phyloP scores from a whole-genome alignment of 2,329 filamentous ascomycete species.

The Arthrobotrys conoides region DNA sequence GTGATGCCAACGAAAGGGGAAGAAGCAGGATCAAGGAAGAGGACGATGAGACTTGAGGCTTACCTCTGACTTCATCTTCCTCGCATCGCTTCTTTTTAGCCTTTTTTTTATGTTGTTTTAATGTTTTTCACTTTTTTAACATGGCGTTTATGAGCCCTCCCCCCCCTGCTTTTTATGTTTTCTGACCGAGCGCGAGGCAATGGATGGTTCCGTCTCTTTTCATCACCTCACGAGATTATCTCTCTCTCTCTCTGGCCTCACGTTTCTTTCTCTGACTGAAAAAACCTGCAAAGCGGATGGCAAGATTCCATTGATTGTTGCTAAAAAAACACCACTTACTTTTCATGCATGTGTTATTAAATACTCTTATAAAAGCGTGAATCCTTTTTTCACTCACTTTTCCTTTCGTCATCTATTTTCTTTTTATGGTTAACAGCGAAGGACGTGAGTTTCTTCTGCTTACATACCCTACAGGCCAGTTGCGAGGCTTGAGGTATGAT shows the following conservation, averaged over 20 bases:
- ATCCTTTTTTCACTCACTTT: background rate
- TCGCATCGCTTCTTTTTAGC: background rate
- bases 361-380: constrained; percentile 15
- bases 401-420: background rate
- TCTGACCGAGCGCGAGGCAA: background rate
- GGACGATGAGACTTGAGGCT: constrained; percentile 19
- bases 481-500: too few species aligned
- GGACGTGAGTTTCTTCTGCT: background rate
- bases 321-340: background rate
- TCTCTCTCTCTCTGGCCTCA: background rate
- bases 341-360: constrained; percentile 28
- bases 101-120: background rate
- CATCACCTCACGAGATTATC: background rate
- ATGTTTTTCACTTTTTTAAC: background rate
- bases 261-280: background rate
- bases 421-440: background rate
- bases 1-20: constrained; percentile 11
- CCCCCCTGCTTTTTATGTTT: background rate
- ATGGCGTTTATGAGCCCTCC: constrained; percentile 34
- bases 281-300: constrained; percentile 4
- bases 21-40: constrained; percentile 42
- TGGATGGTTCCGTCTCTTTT: background rate
- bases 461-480: background rate
- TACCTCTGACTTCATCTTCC: background rate
- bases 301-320: background rate